These are phyloP conservation scores for Martensiomyces pterosporus DNA, from an alignment of 192 early-diverging fungal genomes.

Conservation along the genomic window DNA sequence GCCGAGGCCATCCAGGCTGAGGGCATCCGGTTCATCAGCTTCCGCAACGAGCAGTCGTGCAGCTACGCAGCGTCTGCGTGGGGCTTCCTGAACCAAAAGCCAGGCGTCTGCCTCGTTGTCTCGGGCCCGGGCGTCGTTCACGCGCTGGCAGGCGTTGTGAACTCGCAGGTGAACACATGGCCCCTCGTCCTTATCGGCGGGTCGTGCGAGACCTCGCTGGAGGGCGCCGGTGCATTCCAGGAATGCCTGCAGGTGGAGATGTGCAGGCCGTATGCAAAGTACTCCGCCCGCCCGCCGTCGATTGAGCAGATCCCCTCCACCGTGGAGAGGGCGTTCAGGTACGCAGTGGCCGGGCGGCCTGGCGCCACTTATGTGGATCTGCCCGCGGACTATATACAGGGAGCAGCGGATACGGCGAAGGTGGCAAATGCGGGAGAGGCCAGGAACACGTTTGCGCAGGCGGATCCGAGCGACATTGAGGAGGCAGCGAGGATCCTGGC, in stretches of 20 bases:
- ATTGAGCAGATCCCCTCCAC: constrained; percentile 50
- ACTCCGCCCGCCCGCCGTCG: constrained; percentile 49
- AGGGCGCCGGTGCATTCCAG: constrained; percentile 69
- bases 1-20: constrained; percentile 66
- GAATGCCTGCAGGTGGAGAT: constrained; percentile 64
- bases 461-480: constrained; percentile 48
- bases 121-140: constrained; percentile 72
- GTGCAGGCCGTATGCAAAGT: constrained; percentile 60
- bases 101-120: constrained; percentile 66
- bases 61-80: constrained; percentile 65
- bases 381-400: constrained; percentile 66
- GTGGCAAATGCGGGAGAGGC: background rate
- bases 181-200: constrained; percentile 66
- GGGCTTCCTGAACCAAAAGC: constrained; percentile 58
- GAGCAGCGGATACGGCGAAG: background rate
- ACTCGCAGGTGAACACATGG: constrained; percentile 69
- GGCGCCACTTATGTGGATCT: constrained; percentile 66
- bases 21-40: constrained; percentile 65
- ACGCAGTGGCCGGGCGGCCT: constrained; percentile 55
- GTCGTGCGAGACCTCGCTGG: constrained; percentile 46
- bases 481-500: constrained; percentile 45
- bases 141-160: constrained; percentile 62
- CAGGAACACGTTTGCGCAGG: constrained; percentile 33
- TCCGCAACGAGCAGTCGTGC: constrained; percentile 75
- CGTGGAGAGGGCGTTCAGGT: constrained; percentile 55